Base-by-base conservation (phyloP, 2,329 filamentous ascomycete genomes). In the Fusarium mangiferae region DNA sequence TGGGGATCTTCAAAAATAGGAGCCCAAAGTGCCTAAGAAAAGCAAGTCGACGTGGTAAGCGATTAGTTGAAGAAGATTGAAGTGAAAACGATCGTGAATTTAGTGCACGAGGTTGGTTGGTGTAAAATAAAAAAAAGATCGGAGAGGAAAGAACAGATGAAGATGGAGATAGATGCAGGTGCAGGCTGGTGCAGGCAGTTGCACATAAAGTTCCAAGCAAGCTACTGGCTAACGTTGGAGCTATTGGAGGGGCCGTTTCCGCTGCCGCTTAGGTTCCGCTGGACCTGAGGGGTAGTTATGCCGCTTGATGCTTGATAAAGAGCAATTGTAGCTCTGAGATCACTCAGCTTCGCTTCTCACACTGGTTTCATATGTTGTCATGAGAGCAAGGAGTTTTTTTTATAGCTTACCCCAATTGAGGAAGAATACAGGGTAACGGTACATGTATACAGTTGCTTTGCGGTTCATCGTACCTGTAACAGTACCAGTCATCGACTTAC, bases 131-230 rank as follows among this genome's bases (percentile, higher is more conserved):
- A 45, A 51, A 51, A 45, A 52, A 41, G 63, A 66, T 72, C 62
- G 65, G 57, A 69, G 66, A 46, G 39, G 38, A 51, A 61, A 45
- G 49, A 60, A 30, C 49, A 59, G 62, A 68, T 49, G 72, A 70
- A 68, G 71, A 65, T 72, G 71, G 54, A 65, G 62, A 72, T 65
- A 72, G 56, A 57, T 68, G 52, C 55, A 62, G 38, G 44, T 46
- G 60, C 65, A 71, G 51, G 60, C 64, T 62, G 46, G 46, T 59
- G 64, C 48, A 62, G 55, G 30, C 46, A 58, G n/a, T 45, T 68
- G 46, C 62, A 61, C 44, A 61, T 60, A 51, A 72, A 54, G 42
- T 68, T 68, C 66, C 35, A 54, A 41, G 52, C 36, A 41, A 52
- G 42, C 44, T 68, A 68, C 66, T 68, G 56, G 64, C 46, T 39